phyloP scores from a whole-genome alignment of 2,329 filamentous ascomycete genomes.

The Byssochlamys sp. region DNA sequence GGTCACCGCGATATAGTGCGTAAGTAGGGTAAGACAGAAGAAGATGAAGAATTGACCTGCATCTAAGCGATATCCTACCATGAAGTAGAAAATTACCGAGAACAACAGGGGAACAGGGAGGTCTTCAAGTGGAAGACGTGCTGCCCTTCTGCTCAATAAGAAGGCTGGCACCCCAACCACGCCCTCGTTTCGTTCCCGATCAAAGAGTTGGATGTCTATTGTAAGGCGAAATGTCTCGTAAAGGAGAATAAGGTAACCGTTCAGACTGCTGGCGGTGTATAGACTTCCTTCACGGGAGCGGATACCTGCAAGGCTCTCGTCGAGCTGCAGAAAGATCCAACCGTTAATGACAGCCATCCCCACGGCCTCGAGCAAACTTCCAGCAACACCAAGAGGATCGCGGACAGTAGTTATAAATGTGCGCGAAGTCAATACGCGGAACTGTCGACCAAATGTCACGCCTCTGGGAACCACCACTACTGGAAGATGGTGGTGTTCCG shows the following conservation, averaged over 20 bases:
- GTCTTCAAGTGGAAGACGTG: slow-evolving; percentile 61
- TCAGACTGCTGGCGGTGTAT: slow-evolving; percentile 61
- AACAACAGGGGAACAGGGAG: slow-evolving; percentile 63
- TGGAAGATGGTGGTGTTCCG: neutral
- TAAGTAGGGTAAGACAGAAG: slow-evolving; percentile 57
- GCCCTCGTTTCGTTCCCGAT: slow-evolving; percentile 64
- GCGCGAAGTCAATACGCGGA: slow-evolving; percentile 56
- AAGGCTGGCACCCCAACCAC: slow-evolving; percentile 62
- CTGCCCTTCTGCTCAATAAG: slow-evolving; percentile 59
- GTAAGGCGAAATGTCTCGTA: slow-evolving; percentile 69
- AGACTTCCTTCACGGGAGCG: slow-evolving; percentile 63
- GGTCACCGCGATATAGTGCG: slow-evolving; percentile 64
- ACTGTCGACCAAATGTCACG: slow-evolving; percentile 53
- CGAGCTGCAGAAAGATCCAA: slow-evolving; percentile 61
- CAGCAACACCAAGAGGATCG: slow-evolving; percentile 67
- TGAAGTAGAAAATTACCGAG: slow-evolving; percentile 65
- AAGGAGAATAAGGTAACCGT: slow-evolving; percentile 66
- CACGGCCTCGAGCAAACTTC: slow-evolving; percentile 59
- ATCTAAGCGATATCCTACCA: slow-evolving; percentile 61
- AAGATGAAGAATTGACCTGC: slow-evolving; percentile 61
- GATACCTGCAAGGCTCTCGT: slow-evolving; percentile 59
- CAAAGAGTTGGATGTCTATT: slow-evolving; percentile 64
- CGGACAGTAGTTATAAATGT: slow-evolving; percentile 63
- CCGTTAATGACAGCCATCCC: slow-evolving; percentile 63
- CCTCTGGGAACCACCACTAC: slow-evolving; percentile 24